phyloP scores from a whole-genome alignment of 345 rosid species.

The Populus euphratica region DNA sequence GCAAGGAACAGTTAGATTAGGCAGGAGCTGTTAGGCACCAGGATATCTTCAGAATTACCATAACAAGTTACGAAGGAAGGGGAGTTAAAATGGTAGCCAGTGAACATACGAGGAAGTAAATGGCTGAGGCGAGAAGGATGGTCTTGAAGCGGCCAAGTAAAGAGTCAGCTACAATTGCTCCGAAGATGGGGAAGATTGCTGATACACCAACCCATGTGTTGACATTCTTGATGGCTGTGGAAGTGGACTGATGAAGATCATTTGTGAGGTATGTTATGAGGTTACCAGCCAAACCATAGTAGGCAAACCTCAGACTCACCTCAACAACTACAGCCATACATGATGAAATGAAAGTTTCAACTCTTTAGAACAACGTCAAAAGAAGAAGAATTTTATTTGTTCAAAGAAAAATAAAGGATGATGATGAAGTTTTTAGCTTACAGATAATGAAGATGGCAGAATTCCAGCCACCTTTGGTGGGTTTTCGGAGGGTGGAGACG shows the following conservation, averaged over 20 bases:
- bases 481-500: background rate
- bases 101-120: slow-evolving; percentile 47
- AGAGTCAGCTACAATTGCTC: slow-evolving; percentile 80
- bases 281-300: slow-evolving; percentile 72
- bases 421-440: slow-evolving; percentile 25
- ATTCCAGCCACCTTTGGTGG: slow-evolving; percentile 65
- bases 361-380: background rate
- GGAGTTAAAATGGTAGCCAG: background rate
- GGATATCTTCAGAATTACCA: background rate
- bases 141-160: slow-evolving; percentile 84
- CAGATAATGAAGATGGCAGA: slow-evolving; percentile 87
- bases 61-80: background rate
- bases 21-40: background rate
- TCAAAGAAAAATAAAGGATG: background rate
- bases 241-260: slow-evolving; percentile 49
- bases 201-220: slow-evolving; percentile 84
- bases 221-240: slow-evolving; percentile 61
- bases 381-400: background rate
- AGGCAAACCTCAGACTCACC: slow-evolving; percentile 74
- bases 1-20: background rate
- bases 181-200: slow-evolving; percentile 64
- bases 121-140: slow-evolving; percentile 53
- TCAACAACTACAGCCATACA: slow-evolving; percentile 57
- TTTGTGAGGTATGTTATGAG: slow-evolving; percentile 68
- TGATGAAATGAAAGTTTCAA: background rate